These are phyloP conservation scores for Berkeleyomyces basicola DNA, from an alignment of 2,329 filamentous ascomycete species.

Conservation along the genomic window DNA sequence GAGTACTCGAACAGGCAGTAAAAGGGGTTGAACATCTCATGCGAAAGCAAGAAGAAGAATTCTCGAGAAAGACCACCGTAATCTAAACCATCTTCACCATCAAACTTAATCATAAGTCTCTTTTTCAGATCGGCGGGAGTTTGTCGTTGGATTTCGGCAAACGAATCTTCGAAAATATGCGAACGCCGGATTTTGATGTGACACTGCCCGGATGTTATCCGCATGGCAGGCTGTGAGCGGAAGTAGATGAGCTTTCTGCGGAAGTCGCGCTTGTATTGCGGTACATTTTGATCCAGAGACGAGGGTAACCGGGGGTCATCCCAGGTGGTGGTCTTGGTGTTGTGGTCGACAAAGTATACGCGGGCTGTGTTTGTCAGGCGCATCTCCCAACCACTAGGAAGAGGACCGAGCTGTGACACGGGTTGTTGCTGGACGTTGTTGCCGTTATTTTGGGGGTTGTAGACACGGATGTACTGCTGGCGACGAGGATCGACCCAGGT, in stretches of 20 bases:
- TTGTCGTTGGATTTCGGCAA: conserved; percentile 95
- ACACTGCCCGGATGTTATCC: conserved; percentile 89
- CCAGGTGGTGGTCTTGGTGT: conserved; percentile 99
- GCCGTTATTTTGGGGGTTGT: conserved; percentile 68
- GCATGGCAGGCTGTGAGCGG: conserved; percentile 88
- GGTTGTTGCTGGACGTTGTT: conserved; percentile 92
- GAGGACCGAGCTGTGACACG: conserved; percentile 83
- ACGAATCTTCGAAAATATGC: conserved; percentile 97
- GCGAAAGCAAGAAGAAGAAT: conserved; percentile 97
- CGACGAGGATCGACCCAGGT: conserved; percentile 96
- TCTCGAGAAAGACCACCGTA: conserved; percentile 96
- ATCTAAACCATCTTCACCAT: conserved; percentile 93
- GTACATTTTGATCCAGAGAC: conserved; percentile 92
- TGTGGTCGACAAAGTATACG: conserved; percentile 98
- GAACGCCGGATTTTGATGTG: conserved; percentile 94
- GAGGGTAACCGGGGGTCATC: conserved; percentile 91
- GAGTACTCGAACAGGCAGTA: conserved; percentile 99
- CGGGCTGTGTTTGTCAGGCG: conserved; percentile 92
- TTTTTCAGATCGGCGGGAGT: conserved; percentile 95
- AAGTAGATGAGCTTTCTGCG: conserved; percentile 97
- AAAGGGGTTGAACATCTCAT: conserved; percentile 99
- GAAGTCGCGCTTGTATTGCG: conserved; percentile 99
- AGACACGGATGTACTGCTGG: conserved; percentile 98
- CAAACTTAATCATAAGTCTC: conserved; percentile 98
- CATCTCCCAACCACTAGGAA: conserved; percentile 99